Evolutionary conservation across 805 yeast genomes (phyloP), one percentile per base, ranked within the genome.

Genomic region (Candida saitoana): DNA sequence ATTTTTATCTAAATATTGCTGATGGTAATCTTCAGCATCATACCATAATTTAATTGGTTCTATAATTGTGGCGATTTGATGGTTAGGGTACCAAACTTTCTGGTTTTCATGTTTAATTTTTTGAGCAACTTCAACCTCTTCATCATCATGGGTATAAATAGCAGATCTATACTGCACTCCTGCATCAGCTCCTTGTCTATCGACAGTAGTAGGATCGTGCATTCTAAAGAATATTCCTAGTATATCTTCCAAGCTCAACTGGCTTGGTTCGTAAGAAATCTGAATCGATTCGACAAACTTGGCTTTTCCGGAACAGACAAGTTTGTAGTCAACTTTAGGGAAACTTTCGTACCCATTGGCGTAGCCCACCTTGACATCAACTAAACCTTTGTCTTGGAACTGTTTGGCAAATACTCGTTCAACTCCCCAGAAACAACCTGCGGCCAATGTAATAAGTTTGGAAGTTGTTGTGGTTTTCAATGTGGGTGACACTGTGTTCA

Each of bases 1-100:
- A 59, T 91, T 88, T 55, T 79, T 81, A 43, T 74, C 73, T 53
- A 91, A 70, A 60, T 93, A 91, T 47, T 74, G 56, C 60, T 91
- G 98, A 61, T 91, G 99, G 60, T 90, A 91, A 29, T 82, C 90
- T 63, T 91, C 99, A n/a, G 97, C 98, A 57, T 90, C 96, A 69
- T 82, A 84, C 73, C 87, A 93, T 45, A 70, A 71, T 39, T 69
- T 59, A 35, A 88, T 73, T 6, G 86, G 84, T 55, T 79, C 84
- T 39, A 90, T 77, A 35, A 65, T 66, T 1, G 98, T 89, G 36
- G 69, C 84, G 19, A 93, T 83, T 43, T 68, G 67, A 54, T 82
- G 73, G 37, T 73, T 71, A n/a, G 82, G 81, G 62, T 82, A 84
- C 86, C 91, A 93, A 44, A 77, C 73, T 42, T 76, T 76, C 59